Evolutionary conservation across 352 stramenopile genomes (phyloP).

Genomic region (Pythium brassicae): DNA sequence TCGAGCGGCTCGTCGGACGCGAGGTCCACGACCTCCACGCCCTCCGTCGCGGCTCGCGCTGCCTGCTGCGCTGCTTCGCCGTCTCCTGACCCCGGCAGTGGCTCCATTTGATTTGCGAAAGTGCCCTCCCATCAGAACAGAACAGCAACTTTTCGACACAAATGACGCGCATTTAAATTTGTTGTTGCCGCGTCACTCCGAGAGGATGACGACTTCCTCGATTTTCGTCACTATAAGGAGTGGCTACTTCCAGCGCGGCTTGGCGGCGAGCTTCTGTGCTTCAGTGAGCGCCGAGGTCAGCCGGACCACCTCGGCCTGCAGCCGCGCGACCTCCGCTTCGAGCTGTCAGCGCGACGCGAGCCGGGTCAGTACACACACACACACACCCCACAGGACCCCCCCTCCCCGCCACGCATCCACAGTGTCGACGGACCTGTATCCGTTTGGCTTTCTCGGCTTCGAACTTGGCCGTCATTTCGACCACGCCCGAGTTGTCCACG

Average conservation of each 20-base stretch:
- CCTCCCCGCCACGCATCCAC: too few species aligned
- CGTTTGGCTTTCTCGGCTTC: constrained; percentile 46
- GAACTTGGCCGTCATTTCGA: constrained; percentile 55
- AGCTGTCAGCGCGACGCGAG: neutral
- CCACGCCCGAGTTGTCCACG: constrained; percentile 66
- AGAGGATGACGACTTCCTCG: too few species aligned
- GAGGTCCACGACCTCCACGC: neutral
- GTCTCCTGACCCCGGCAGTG: too few species aligned
- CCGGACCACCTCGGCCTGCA: neutral
- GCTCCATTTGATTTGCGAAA: too few species aligned
- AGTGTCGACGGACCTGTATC: constrained; percentile 25
- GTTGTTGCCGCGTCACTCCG: too few species aligned
- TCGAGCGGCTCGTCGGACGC: neutral
- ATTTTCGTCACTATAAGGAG: neutral
- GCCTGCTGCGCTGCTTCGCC: too few species aligned
- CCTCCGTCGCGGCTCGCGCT: too few species aligned
- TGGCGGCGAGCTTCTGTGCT: neutral
- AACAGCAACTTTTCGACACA: too few species aligned
- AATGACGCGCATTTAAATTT: too few species aligned
- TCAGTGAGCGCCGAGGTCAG: neutral
- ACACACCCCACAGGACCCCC: neutral
- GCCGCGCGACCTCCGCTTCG: neutral
- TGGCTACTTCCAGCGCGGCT: neutral
- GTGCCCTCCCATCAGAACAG: too few species aligned
- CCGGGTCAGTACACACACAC: neutral